phyloP scores from a whole-genome alignment of 257 asterid genomes.

The Nyctanthes arbortristis region DNA sequence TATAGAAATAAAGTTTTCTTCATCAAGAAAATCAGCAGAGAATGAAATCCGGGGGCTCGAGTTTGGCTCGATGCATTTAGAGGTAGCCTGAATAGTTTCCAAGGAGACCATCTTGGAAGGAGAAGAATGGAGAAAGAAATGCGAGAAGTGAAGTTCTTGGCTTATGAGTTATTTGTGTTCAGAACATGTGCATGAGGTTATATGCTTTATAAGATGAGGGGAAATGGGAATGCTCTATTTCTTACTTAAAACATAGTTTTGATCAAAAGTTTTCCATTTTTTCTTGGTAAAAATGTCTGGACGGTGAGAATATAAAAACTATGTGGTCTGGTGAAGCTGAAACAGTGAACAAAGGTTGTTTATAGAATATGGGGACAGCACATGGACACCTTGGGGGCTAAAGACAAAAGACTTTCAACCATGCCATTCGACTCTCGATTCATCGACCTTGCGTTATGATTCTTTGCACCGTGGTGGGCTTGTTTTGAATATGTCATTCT shows the following conservation, averaged over 20 bases:
- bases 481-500: too few species aligned
- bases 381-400: constrained; percentile 56
- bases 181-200: constrained; percentile 33
- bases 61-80: constrained; percentile 31
- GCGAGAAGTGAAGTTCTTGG: constrained; percentile 7
- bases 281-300: constrained; percentile 29
- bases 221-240: background rate
- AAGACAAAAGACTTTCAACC: constrained; percentile 44
- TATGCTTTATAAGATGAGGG: constrained; percentile 36
- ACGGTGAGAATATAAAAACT: constrained; percentile 47
- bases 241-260: constrained; percentile 15
- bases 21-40: constrained; percentile 86
- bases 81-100: constrained; percentile 31
- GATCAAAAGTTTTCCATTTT: constrained; percentile 1
- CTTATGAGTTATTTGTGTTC: constrained; percentile 7
- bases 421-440: constrained; percentile 14
- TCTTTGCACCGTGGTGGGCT: too few species aligned
- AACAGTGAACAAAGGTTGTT: constrained; percentile 44
- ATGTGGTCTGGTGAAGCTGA: constrained; percentile 58
- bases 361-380: constrained; percentile 45
- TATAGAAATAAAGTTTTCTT: constrained; percentile 67
- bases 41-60: constrained; percentile 69
- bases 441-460: too few species aligned
- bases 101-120: constrained; percentile 48
- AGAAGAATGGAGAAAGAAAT: constrained; percentile 4